Percentiles rank a stretch among this genome's conserved stretches.
Evolutionary conservation across 108 stramenopile species (phyloP).

Genomic region (Bacterosira constricta): DNA sequence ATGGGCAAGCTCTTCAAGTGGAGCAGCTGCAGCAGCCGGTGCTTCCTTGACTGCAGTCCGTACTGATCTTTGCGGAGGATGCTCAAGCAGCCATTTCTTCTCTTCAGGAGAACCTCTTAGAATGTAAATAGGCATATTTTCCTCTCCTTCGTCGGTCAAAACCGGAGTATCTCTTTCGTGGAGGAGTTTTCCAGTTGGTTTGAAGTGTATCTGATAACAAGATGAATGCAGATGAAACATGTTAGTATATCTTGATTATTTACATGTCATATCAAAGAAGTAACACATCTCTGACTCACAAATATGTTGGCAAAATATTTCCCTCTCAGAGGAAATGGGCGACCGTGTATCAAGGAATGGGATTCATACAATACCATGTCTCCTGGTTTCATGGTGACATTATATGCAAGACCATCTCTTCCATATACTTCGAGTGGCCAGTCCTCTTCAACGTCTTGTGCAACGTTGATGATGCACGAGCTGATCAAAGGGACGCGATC

Average conservation of each 20-base stretch:
- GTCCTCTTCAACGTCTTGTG: constrained; percentile 89
- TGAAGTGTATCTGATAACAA: constrained; percentile 36
- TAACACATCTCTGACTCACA: constrained; percentile 56
- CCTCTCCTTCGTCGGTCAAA: constrained; percentile 28
- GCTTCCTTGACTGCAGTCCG: constrained; percentile 21
- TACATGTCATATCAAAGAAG: no score
- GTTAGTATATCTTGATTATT: no score
- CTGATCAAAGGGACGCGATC: constrained; percentile 88
- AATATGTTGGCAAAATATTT: constrained; percentile 85
- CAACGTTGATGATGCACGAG: constrained; percentile 91
- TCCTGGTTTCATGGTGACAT: constrained; percentile 78
- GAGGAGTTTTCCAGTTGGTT: constrained; percentile 44
- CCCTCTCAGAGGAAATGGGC: constrained; percentile 89
- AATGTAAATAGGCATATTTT: constrained; percentile 49
- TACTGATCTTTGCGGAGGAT: constrained; percentile 13
- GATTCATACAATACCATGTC: constrained; percentile 80
- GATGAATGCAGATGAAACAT: no score
- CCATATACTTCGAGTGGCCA: constrained; percentile 94
- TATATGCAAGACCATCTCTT: constrained; percentile 78
- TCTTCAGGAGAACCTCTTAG: constrained; percentile 40
- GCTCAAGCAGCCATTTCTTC: constrained; percentile 38
- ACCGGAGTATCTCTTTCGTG: constrained; percentile 35
- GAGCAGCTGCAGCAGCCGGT: constrained; percentile 41
- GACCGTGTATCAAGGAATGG: constrained; percentile 72
- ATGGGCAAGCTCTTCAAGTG: constrained; percentile 34